Evolutionary conservation across 129 eudicot species (phyloP), one percentile per base, ranked within the genome.

Genomic region (Flaveria ramosissima): DNA sequence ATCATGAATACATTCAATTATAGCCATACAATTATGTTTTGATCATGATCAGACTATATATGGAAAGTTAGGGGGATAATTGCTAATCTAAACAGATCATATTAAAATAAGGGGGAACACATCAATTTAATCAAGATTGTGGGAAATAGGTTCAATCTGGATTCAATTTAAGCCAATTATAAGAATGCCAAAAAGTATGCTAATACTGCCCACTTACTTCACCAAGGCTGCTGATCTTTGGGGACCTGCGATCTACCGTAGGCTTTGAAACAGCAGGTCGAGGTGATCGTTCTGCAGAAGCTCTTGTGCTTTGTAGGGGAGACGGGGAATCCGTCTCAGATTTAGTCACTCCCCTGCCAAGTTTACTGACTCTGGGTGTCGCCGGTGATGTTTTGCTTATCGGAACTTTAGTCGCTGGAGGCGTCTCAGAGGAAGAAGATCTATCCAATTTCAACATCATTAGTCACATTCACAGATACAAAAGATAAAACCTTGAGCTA

Each of bases 221-320:
- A 11, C 90, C 84, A 15, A 85, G 85, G 67, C 90, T 86, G 75
- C 76, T 80, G 77, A 85, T 78, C 80, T 87, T 89, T 3, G 98
- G 90, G 8, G 96, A 84, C 20, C 87, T 82, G 11, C 93, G 88
- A 27, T 83, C 90, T 14, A 82, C 48, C 1, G 80, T 6, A 21
- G 98, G 86, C 90, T 86, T 92, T 4, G 96, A 70, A 63, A 89
- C 77, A 61, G 88, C 87, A 39, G 93, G 50, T 78, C 88, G 75
- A 2, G 98, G 96, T n/a, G 98, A 88, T 3, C 89, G 77, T 75
- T 92, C 98, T 8, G 77, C 80, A 0, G 98, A 85, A 21, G 77
- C 61, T 55, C 96, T 89, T 1, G 92, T 68, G 67, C 74, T 84
- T 68, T 71, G 88, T 46, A 80, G 71, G 68, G 98, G 92, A 53